These are phyloP conservation scores for Diospyros lotus DNA, from an alignment of 148 eudicot species.

Conservation along the genomic window DNA sequence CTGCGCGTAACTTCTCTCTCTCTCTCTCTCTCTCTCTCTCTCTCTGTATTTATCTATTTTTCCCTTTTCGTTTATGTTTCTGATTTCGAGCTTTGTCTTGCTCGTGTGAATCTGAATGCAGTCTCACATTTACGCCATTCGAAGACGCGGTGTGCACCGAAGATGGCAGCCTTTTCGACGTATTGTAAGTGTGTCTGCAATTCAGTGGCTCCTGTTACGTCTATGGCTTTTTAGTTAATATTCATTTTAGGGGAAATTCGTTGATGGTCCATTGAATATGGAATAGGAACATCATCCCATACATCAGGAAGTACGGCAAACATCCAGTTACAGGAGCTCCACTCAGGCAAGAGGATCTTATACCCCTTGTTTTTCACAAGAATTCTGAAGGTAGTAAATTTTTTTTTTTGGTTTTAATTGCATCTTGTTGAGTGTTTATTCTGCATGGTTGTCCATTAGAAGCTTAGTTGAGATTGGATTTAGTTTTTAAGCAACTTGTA, in stretches of 20 bases:
- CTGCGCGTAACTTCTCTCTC: slow-evolving; percentile 60
- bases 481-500: too few species aligned
- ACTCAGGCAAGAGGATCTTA: slow-evolving; percentile 69
- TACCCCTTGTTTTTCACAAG: slow-evolving; percentile 84
- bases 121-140: slow-evolving; percentile 91
- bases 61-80: background rate
- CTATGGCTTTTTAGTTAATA: background rate
- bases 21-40: background rate
- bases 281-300: slow-evolving; percentile 75
- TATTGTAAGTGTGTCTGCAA: slow-evolving; percentile 43
- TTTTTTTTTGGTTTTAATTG: background rate
- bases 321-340: slow-evolving; percentile 87
- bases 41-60: background rate
- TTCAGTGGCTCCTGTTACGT: background rate
- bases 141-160: slow-evolving; percentile 73
- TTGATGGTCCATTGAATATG: slow-evolving; percentile 4
- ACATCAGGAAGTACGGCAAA: slow-evolving; percentile 74
- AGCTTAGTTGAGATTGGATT: background rate
- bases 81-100: background rate
- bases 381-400: slow-evolving; percentile 61
- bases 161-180: slow-evolving; percentile 87
- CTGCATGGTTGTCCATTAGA: background rate
- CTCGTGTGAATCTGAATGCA: slow-evolving; percentile 23
- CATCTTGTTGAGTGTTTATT: background rate
- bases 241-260: background rate